Evolutionary conservation across 768 basidiomycete genomes (phyloP), one percentile per base, ranked within the genome.

Genomic region (Phallus indusiatus): DNA sequence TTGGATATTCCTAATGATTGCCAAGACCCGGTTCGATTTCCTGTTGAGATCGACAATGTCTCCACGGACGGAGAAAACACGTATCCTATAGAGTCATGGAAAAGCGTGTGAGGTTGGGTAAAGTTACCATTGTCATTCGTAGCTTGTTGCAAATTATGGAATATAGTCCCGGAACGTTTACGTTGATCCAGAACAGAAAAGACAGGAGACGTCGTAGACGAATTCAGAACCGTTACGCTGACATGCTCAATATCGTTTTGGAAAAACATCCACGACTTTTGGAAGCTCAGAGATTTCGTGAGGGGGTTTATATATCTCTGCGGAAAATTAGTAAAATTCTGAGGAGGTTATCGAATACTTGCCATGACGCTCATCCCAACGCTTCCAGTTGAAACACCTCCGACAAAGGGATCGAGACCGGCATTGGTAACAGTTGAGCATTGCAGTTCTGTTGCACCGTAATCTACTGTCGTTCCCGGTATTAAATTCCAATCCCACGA

Each of bases 401-500:
- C 87, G 17, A 87, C 86, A 65, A 85, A 86, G 6, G 68, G 62
- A 58, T 84, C 76, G 5, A 78, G 64, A 0, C 84, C 85, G 1
- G 65, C 72, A 56, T 71, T 70, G 20, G 68, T 63, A 1, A 79
- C 76, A 12, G 70, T 68, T 22, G 62, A 68, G 63, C 85, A 86
- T 42, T 65, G 66, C 17, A 89, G 72, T 0, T 73, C 67, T 0
- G 85, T 87, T 3, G 72, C 79, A 8, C 70, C 73, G 65, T 86
- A 85, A 66, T 87, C 82, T 37, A 78, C 75, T 1, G 87, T 88
- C 35, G 74, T 87, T 0, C 87, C 86, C 7, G 87, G 86, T 49
- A 89, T 81, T 7, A 86, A 75, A 63, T 86, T 82, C 87, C 87
- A 89, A 68, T 89, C 84, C 86, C 85, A 86, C 1, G 81, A 75